These are phyloP conservation scores for Microcos paniculata DNA, from an alignment of 345 rosid species.

Conservation along the genomic window DNA sequence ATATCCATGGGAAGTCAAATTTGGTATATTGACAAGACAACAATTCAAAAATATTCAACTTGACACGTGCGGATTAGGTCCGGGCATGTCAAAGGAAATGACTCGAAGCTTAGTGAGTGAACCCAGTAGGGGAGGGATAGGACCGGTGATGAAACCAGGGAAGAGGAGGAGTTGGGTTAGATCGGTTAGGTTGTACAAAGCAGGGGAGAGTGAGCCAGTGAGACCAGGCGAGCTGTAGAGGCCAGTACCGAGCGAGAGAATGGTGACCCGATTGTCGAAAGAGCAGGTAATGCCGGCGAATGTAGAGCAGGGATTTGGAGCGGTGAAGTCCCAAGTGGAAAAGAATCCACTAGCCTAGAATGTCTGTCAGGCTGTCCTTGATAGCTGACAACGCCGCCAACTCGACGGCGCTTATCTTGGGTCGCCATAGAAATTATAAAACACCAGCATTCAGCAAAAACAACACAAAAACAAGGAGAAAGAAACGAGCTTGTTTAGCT, in stretches of 20 bases:
- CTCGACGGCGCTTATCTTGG: constrained; percentile 30
- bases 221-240: constrained; percentile 52
- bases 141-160: constrained; percentile 82
- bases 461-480: background rate
- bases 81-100: no score
- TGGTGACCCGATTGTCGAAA: constrained; percentile 30
- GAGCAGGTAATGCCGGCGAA: constrained; percentile 62
- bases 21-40: no score
- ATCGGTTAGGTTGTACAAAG: constrained; percentile 53
- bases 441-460: background rate
- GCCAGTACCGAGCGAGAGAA: constrained; percentile 52
- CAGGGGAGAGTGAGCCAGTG: constrained; percentile 71
- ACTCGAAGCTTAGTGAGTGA: constrained; percentile 55
- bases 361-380: constrained; percentile 52
- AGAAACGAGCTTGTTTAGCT: background rate
- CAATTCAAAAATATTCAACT: no score
- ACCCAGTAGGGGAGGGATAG: constrained; percentile 65
- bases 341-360: constrained; percentile 51
- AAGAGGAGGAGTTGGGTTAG: constrained; percentile 72
- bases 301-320: constrained; percentile 54
- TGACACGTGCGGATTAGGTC: no score
- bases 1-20: no score
- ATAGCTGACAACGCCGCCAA: constrained; percentile 41
- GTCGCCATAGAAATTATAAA: background rate
- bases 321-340: constrained; percentile 55